Percentiles rank a stretch among this genome's conserved stretches.
phyloP scores from a whole-genome alignment of 257 asterid genomes.

The Lycium barbarum region DNA sequence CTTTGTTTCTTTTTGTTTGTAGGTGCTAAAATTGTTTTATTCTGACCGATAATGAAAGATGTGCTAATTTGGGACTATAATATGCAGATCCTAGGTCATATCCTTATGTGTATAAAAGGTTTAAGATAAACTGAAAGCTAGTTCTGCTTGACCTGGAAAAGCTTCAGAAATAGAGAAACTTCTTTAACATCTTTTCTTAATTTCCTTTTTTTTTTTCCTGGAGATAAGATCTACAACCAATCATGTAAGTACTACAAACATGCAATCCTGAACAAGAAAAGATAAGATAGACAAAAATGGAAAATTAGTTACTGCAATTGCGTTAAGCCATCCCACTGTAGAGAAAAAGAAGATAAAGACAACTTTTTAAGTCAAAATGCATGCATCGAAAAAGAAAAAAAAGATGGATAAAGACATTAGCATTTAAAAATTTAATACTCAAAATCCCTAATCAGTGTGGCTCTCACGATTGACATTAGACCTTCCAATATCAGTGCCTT shows the following conservation, averaged over 20 bases:
- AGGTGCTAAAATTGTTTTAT: background rate
- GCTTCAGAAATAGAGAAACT: background rate
- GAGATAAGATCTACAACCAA: background rate
- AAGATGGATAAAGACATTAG: background rate
- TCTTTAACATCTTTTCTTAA: background rate
- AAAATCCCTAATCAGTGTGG: background rate
- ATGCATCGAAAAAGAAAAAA: background rate
- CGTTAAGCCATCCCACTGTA: background rate
- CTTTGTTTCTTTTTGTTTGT: background rate
- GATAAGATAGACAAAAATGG: background rate
- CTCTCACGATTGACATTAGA: background rate
- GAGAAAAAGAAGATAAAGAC: slow-evolving; percentile 19
- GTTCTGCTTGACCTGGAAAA: background rate
- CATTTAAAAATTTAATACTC: background rate
- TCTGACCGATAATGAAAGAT: background rate
- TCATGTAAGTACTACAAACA: background rate
- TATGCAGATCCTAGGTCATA: background rate
- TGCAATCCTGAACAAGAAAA: background rate
- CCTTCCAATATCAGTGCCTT: background rate
- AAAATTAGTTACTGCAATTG: background rate
- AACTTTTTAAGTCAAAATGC: background rate
- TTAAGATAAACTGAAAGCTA: slow-evolving; percentile 1
- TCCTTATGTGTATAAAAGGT: background rate
- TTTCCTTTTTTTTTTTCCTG: background rate
- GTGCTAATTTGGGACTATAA: background rate